Percentiles rank a stretch among this genome's conserved stretches.
phyloP scores from a whole-genome alignment of 352 stramenopile species.

The Phytophthora melonis region DNA sequence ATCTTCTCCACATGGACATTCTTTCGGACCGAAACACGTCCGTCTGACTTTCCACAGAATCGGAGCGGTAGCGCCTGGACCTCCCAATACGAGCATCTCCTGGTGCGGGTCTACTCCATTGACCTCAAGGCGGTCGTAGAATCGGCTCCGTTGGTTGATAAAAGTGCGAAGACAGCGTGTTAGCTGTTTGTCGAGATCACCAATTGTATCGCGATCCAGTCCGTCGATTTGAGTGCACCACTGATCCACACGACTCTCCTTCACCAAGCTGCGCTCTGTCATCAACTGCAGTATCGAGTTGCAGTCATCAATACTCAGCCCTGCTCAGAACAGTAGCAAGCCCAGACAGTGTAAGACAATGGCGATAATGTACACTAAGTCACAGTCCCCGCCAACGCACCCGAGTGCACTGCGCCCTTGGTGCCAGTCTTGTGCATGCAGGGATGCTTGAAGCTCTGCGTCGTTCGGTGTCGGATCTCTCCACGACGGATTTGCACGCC shows the following conservation, averaged over 20 bases:
- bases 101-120: constrained; percentile 71
- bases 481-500: constrained; percentile 77
- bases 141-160: constrained; percentile 43
- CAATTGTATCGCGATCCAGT: constrained; percentile 68
- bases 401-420: constrained; percentile 67
- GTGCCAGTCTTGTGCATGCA: constrained; percentile 76
- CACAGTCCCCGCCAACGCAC: constrained; percentile 21
- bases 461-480: constrained; percentile 69
- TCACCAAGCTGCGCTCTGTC: constrained; percentile 47
- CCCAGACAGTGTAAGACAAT: neutral
- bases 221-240: constrained; percentile 70
- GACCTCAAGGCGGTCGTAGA: constrained; percentile 60
- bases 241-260: constrained; percentile 47
- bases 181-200: constrained; percentile 62
- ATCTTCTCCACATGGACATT: constrained; percentile 62
- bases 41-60: constrained; percentile 36
- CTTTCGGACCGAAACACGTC: constrained; percentile 49
- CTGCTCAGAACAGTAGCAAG: constrained; percentile 22
- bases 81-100: constrained; percentile 42
- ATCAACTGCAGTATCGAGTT: constrained; percentile 68
- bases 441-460: constrained; percentile 37
- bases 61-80: constrained; percentile 11
- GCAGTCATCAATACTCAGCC: constrained; percentile 79
- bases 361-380: too few species aligned
- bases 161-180: constrained; percentile 54